Evolutionary conservation across 768 basidiomycete genomes (phyloP), one percentile per base, ranked within the genome.

Genomic region (Tylopilus sp.): DNA sequence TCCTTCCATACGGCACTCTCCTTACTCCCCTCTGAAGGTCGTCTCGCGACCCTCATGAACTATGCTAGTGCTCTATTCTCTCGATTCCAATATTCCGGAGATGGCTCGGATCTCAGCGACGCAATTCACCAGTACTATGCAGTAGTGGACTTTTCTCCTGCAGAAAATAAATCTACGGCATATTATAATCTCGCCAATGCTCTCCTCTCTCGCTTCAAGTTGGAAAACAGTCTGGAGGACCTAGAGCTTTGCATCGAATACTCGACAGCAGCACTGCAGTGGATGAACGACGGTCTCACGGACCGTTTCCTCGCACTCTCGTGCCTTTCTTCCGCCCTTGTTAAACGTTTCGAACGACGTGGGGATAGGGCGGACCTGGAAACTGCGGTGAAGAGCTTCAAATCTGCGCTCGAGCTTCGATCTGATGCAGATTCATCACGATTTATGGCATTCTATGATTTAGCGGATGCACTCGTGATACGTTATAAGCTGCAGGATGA

Each of bases 121-220:
- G 65, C 65, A 4, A 68, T 67, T 24, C 53, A 22, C 48, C 57
- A 69, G 41, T 68, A 68, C 25, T 52, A 54, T 29, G 46, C 43
- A 12, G 57, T 63, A 13, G 43, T 68, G 33, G 57, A 65, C 41
- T 55, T 45, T 44, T 56, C 54, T 42, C 46, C 44, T 17, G 45
- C 44, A 10, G 59, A 67, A 38, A 60, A 59, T 28, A 59, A 45
- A 47, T 50, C 60, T 17, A 51, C 61, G 3, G 59, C 60, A 9
- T 58, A 54, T 42, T 68, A 67, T 45, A 68, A 65, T 48, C 68
- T 69, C 28, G 68, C 66, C 41, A 68, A 67, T 36, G 66, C 68
- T 24, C 43, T 70, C 40, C 50, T 70, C 19, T 66, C 62, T 34
- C 67, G 68, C 26, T 68, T 60, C 56, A 68, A 66, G 45, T 10